These are phyloP conservation scores for Dacryopinax spathularia DNA, from an alignment of 768 basidiomycete species.

Conservation along the genomic window DNA sequence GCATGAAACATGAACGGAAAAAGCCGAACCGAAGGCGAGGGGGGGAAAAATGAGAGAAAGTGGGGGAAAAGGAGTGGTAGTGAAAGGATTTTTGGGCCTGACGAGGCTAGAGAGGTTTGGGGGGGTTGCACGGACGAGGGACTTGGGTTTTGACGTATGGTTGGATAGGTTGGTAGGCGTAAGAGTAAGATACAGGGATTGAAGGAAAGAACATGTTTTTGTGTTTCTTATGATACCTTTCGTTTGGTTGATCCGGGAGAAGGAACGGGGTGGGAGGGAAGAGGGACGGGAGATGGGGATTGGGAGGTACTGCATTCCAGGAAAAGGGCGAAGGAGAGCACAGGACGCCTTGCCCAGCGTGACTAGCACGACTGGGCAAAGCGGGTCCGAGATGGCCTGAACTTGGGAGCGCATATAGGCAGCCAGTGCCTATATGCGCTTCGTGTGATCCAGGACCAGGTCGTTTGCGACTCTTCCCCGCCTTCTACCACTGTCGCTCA, in stretches of 20 bases:
- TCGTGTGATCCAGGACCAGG: not conserved
- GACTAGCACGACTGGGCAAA: not conserved
- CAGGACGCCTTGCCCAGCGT: not conserved
- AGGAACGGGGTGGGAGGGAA: not conserved
- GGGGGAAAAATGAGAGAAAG: too few relatives aligned
- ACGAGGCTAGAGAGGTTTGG: too few relatives aligned
- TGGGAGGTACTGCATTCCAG: not conserved
- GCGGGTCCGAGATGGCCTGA: not conserved
- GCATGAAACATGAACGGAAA: too few relatives aligned
- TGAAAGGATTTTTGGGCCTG: too few relatives aligned
- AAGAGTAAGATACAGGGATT: too few relatives aligned
- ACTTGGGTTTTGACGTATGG: too few relatives aligned
- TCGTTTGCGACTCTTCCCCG: not conserved
- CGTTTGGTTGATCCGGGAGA: not conserved
- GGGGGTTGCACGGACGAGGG: too few relatives aligned
- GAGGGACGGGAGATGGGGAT: too few relatives aligned
- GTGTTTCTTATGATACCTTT: not conserved
- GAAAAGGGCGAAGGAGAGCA: not conserved
- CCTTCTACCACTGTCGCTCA: not conserved
- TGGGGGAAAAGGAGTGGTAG: too few relatives aligned
- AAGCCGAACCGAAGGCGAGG: too few relatives aligned
- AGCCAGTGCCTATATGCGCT: not conserved
- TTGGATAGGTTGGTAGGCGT: too few relatives aligned
- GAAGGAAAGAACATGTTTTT: not conserved
- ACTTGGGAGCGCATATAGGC: not conserved